Evolutionary conservation across 306 rosid genomes (phyloP), one percentile per base, ranked within the genome.

Genomic region (Neltuma alba): DNA sequence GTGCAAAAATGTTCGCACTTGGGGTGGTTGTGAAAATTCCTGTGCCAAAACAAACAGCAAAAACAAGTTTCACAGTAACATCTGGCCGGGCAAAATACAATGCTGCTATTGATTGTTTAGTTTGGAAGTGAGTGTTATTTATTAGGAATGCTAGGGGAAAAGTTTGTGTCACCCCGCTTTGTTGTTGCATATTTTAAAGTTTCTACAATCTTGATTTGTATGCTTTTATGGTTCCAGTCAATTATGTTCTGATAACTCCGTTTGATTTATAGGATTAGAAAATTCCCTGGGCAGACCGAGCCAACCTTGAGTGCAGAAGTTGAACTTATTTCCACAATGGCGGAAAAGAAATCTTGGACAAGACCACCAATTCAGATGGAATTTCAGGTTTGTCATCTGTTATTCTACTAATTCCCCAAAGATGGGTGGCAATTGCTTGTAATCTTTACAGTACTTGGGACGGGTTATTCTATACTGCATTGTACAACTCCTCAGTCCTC

Each of bases 331-430:
- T 96, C 99, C 57, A 93, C 98, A 1, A 93, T 96, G 82, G 78
- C 93, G 38, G 98, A 96, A 82, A 96, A 93, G 89, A 96, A 96
- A 73, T 89, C 98, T 65, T 90, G 94, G 96, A 96, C 98, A 50
- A 89, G 94, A 76, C 99, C 98, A 14, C 98, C 98, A 70, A 96
- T 96, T 85, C 98, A 93, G 91, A 93, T 96, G 99, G 99, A 96
- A 82, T 93, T 93, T 79, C 99, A 96, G 99, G 97, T 96, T 70
- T 84, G 80, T 75, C 81, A 42, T 69, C 36, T 15, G 70, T 69
- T 69, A 37, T 77, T 76, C 77, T 30, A 42, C 9, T 75, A 70
- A 34, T 71, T 42, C 41, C 69, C 9, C 57, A 48, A 68, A 47
- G 70, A 60, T 72, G 54, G 63, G 70, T 16, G 63, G 31, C 18